phyloP scores from a whole-genome alignment of 257 asterid species.

The Ocimum tenuiflorum region DNA sequence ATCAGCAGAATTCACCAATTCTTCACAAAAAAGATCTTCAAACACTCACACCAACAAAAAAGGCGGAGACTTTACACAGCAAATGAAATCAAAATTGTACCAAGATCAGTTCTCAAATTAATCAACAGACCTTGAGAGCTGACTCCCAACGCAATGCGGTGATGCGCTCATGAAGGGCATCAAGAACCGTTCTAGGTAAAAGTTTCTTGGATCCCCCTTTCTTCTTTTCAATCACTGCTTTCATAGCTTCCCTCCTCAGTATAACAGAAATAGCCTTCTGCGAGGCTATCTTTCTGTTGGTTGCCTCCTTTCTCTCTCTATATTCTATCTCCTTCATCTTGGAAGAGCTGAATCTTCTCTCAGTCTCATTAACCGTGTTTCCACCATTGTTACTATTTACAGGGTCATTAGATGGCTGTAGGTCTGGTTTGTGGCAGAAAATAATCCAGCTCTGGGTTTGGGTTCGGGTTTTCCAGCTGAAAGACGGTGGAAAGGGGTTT shows the following conservation, averaged over 20 bases:
- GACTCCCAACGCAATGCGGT: slow-evolving; percentile 96
- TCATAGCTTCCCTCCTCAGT: slow-evolving; percentile 78
- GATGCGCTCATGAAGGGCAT: slow-evolving; percentile 89
- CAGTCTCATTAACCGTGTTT: slow-evolving; percentile 1
- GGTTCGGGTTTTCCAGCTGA: slow-evolving; percentile 11
- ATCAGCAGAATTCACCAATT: background rate
- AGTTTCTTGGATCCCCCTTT: slow-evolving; percentile 60
- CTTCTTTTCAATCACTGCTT: slow-evolving; percentile 77
- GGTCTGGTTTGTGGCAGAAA: slow-evolving; percentile 5
- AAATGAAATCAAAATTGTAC: slow-evolving; percentile 5
- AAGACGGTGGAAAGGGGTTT: slow-evolving; percentile 25
- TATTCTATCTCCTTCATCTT: slow-evolving; percentile 45
- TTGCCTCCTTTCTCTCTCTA: slow-evolving; percentile 60
- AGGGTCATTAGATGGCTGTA: slow-evolving; percentile 21
- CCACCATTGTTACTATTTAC: background rate
- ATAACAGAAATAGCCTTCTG: slow-evolving; percentile 77
- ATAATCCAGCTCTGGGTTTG: background rate
- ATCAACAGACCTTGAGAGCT: slow-evolving; percentile 61
- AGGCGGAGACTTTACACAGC: background rate
- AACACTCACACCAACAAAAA: background rate
- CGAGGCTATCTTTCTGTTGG: slow-evolving; percentile 74
- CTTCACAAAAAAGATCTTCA: background rate
- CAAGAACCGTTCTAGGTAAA: slow-evolving; percentile 69
- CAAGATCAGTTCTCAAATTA: background rate
- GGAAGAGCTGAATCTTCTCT: slow-evolving; percentile 23